These are phyloP conservation scores for Kwoniella heveanensis DNA, from an alignment of 768 basidiomycete species.

Conservation along the genomic window DNA sequence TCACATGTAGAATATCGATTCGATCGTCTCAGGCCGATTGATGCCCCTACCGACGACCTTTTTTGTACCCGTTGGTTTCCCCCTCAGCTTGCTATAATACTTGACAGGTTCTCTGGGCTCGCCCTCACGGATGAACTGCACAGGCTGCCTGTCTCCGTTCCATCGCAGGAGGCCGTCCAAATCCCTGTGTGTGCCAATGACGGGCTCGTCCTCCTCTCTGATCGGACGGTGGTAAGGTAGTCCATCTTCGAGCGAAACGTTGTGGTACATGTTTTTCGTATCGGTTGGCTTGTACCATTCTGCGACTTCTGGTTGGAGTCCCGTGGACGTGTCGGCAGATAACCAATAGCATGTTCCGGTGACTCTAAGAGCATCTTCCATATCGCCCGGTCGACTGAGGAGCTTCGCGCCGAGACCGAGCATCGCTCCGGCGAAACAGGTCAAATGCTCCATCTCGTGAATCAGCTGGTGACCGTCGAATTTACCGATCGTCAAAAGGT, in stretches of 20 bases:
- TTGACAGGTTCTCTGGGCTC: slow-evolving; percentile 8
- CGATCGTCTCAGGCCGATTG: slow-evolving; percentile 59
- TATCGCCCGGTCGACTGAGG: slow-evolving; percentile 54
- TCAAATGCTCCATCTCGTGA: slow-evolving; percentile 49
- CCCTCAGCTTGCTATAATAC: slow-evolving; percentile 34
- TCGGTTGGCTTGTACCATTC: slow-evolving; percentile 41
- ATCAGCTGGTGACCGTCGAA: slow-evolving; percentile 30
- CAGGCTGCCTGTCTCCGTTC: slow-evolving; percentile 26
- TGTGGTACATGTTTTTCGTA: slow-evolving; percentile 5
- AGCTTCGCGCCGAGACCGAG: slow-evolving; percentile 57
- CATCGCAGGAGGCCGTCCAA: slow-evolving; percentile 27
- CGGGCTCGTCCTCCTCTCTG: neutral
- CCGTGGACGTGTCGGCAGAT: slow-evolving; percentile 47
- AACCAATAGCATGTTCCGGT: slow-evolving; percentile 58
- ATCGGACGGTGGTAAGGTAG: slow-evolving; percentile 4
- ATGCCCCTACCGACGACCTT: slow-evolving; percentile 44
- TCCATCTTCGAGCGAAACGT: slow-evolving; percentile 3
- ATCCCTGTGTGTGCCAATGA: slow-evolving; percentile 27
- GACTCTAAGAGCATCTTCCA: slow-evolving; percentile 48
- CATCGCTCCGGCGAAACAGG: slow-evolving; percentile 59
- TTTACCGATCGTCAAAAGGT: slow-evolving; percentile 41
- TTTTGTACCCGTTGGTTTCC: slow-evolving; percentile 46
- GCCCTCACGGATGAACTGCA: slow-evolving; percentile 1
- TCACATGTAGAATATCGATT: slow-evolving; percentile 53
- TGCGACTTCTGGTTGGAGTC: slow-evolving; percentile 52